Percentiles rank a stretch among this genome's conserved stretches.
Evolutionary conservation across 208 protist genomes (phyloP).

Genomic region (Leishmania braziliensis): DNA sequence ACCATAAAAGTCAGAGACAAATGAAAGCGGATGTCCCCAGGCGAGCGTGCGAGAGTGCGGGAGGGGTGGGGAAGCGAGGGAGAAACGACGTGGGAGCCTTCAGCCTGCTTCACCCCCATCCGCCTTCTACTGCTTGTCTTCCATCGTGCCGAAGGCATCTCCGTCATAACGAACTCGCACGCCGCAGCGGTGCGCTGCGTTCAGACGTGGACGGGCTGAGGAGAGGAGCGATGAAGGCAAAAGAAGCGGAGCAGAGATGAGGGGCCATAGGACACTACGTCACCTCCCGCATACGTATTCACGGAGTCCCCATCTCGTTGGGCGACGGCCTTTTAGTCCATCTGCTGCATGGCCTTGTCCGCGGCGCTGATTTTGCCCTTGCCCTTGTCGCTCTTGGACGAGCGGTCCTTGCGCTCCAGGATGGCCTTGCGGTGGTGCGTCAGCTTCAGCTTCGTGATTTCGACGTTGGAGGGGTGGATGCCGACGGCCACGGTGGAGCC

Average conservation of each 20-base stretch:
- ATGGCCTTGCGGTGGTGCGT: constrained; percentile 98
- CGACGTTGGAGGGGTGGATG: constrained; percentile 99
- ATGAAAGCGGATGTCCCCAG: not conserved
- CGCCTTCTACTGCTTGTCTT: not conserved
- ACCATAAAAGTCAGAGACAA: not conserved
- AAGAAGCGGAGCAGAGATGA: not conserved
- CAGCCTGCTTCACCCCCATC: not conserved
- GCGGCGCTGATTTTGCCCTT: constrained; percentile 92
- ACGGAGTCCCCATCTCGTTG: not conserved
- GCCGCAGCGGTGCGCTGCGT: not conserved
- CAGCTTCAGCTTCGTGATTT: constrained; percentile 99
- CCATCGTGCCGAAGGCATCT: not conserved
- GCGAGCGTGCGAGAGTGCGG: not conserved
- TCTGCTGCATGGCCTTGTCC: constrained; percentile 93
- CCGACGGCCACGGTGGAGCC: constrained; percentile 93
- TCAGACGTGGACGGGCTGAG: not conserved
- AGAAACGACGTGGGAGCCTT: not conserved
- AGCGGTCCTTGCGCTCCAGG: constrained; percentile 94
- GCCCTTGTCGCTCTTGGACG: constrained; percentile 88
- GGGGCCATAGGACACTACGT: not conserved
- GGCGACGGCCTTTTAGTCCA: constrained; percentile 66
- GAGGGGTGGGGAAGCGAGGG: not conserved
- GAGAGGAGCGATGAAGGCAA: not conserved
- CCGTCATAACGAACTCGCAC: not conserved
- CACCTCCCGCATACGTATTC: not conserved